Evolutionary conservation across 2,329 filamentous ascomycete species (phyloP), one percentile per base, ranked within the genome.

Genomic region (Alternaria longipes): DNA sequence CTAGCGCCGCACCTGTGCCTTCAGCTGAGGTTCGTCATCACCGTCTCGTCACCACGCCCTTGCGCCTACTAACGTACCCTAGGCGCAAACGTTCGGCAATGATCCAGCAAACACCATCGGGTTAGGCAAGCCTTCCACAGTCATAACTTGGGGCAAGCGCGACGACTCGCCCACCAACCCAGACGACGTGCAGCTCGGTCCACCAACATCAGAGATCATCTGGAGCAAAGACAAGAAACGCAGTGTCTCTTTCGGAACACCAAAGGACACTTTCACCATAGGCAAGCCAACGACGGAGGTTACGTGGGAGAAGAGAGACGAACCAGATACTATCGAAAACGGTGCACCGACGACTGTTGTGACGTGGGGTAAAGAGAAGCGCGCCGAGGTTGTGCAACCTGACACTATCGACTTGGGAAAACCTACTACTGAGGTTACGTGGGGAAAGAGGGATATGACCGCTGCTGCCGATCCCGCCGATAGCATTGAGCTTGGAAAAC

Each of bases 1-100:
- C 66, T 38, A 69, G 59, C 34, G 70, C 60, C 4, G 64, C 71
- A 11, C 73, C 74, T n/a, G 53, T 76, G 40, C 56, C 68, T 24
- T 56, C 64, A 16, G 55, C 66, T n/a, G 56, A 71, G 45, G 73
- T 74, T 66, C 22, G 64, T 60, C 28, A 4, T 11, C 2, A 36
- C 28, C 8, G 2, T 34, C 0, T 36, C 41, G 6, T 8, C 3
- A 7, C 18, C 2, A 26, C 3, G 8, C 8, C 16, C 11, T 8
- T 12, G 7, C 22, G 1, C 4, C 16, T 6, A 20, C 38, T 28
- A 12, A 54, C 18, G 4, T 20, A 40, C 26, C 22, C 9, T 20
- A 67, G 57, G 36, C 54, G n/a, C 63, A 60, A 46, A 52, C 30
- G 24, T 42, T 53, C 30, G 41, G 42, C 32, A 42, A 34, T 7